Evolutionary conservation across 768 basidiomycete genomes (phyloP).

Genomic region (Kwoniella botswanensis): DNA sequence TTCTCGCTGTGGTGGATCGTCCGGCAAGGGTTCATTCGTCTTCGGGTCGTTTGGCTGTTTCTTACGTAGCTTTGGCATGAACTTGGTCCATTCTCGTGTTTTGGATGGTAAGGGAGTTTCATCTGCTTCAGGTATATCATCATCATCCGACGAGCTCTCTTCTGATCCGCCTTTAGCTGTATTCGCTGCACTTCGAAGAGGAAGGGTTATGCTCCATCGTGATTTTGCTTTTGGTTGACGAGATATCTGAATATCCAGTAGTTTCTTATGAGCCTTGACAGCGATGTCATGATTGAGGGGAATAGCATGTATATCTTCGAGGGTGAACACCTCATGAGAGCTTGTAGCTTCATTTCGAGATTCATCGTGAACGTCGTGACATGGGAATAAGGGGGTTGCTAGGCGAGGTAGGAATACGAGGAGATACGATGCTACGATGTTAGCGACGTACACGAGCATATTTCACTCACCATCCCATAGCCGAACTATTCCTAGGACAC

Average conservation of each 20-base stretch:
- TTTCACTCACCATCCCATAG: constrained; percentile 52
- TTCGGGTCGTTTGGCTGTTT: constrained; percentile 6
- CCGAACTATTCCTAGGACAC: constrained; percentile 48
- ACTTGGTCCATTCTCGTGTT: constrained; percentile 28
- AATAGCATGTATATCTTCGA: constrained; percentile 48
- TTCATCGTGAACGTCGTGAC: constrained; percentile 23
- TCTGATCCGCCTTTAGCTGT: neutral
- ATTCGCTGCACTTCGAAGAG: neutral
- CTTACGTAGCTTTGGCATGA: constrained; percentile 35
- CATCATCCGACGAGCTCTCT: constrained; percentile 5
- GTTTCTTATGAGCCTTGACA: constrained; percentile 15
- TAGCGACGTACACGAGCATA: neutral
- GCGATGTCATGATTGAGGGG: constrained; percentile 39
- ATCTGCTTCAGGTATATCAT: constrained; percentile 32
- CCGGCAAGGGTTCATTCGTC: constrained; percentile 21
- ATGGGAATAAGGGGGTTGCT: constrained; percentile 34
- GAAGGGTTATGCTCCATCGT: constrained; percentile 21
- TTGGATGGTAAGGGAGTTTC: constrained; percentile 24
- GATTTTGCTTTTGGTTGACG: constrained; percentile 24
- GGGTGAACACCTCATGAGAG: constrained; percentile 38
- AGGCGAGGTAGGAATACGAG: constrained; percentile 43
- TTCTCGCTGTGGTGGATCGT: constrained; percentile 46
- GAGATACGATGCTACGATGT: constrained; percentile 45
- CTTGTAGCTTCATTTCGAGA: constrained; percentile 27
- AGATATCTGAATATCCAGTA: constrained; percentile 26